Evolutionary conservation across 768 basidiomycete species (phyloP).

Genomic region (Pleurotus ostreatus): DNA sequence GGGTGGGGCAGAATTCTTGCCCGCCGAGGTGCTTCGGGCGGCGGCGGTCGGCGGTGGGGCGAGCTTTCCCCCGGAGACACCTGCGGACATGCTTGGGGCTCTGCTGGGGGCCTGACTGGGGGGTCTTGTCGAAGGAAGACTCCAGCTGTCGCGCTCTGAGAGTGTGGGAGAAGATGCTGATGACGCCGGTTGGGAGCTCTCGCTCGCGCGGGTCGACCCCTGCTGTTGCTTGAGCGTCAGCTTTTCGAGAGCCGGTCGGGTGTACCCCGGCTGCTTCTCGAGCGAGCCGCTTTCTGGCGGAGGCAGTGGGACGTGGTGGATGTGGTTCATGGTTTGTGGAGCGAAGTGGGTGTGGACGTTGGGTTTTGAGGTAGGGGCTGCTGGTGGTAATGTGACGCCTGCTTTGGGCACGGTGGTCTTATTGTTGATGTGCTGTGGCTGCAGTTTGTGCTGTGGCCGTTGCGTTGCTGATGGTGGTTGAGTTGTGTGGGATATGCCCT

Average conservation of each 20-base stretch:
- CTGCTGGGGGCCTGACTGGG: constrained; percentile 47
- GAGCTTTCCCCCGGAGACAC: constrained; percentile 33
- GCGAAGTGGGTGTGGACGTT: constrained; percentile 15
- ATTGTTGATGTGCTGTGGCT: constrained; percentile 12
- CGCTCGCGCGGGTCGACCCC: constrained; percentile 21
- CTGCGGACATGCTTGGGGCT: constrained; percentile 46
- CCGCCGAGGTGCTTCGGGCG: constrained; percentile 11
- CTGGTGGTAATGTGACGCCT: not conserved
- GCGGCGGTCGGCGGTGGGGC: constrained; percentile 16
- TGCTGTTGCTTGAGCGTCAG: constrained; percentile 20
- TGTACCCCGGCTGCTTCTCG: constrained; percentile 48
- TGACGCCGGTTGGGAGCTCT: constrained; percentile 32
- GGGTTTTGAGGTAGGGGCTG: constrained; percentile 15
- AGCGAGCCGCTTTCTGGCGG: constrained; percentile 44
- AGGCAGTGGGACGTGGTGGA: constrained; percentile 39
- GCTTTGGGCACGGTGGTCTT: not conserved
- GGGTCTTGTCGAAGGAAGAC: constrained; percentile 53
- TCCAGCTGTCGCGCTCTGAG: constrained; percentile 53
- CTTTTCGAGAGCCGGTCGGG: constrained; percentile 40
- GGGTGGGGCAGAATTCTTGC: not conserved
- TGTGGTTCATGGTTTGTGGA: constrained; percentile 11
- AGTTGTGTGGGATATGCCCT: constrained; percentile 21
- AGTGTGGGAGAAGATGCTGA: constrained; percentile 42
- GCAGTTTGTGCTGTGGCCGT: constrained; percentile 9
- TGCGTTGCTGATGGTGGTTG: constrained; percentile 17